A percentile compares a stretch with the other conserved stretches of the same genome.
phyloP scores from a whole-genome alignment of 2,329 filamentous ascomycete genomes.

The Aspergillus pseudoglaucus region DNA sequence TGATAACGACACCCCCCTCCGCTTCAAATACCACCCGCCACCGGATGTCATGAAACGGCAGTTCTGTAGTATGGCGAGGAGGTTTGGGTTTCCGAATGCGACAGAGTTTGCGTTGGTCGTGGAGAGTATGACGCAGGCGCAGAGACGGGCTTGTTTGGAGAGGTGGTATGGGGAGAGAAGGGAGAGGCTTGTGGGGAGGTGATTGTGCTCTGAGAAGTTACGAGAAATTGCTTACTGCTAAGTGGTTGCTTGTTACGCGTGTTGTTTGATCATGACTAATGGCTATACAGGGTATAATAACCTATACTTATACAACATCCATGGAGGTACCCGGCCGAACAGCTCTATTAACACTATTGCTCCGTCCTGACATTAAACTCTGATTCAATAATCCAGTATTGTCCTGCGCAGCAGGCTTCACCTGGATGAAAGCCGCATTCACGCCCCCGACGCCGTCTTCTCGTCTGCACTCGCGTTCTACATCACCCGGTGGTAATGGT shows the following conservation, averaged over 20 bases:
- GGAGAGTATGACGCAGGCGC: conserved; percentile 80
- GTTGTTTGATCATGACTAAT: too few relatives aligned
- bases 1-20: conserved; percentile 28
- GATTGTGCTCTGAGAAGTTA: not conserved
- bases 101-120: conserved; percentile 85
- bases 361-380: too few relatives aligned
- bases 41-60: conserved; percentile 68
- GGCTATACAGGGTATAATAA: not conserved
- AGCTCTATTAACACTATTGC: too few relatives aligned
- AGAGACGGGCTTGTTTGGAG: conserved; percentile 71
- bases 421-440: too few relatives aligned
- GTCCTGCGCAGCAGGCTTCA: too few relatives aligned
- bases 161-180: conserved; percentile 68
- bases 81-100: conserved; percentile 67
- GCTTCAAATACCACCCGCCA: conserved; percentile 65
- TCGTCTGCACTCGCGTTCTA: too few relatives aligned
- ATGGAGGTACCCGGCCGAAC: too few relatives aligned
- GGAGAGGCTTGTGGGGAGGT: conserved; percentile 31
- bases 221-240: not conserved
- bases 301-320: too few relatives aligned
- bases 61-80: conserved; percentile 82
- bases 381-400: too few relatives aligned
- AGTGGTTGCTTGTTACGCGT: too few relatives aligned
- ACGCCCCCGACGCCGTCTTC: too few relatives aligned
- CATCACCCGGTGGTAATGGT: too few relatives aligned